A percentile compares a stretch with the other conserved stretches of the same genome.
These are phyloP conservation scores for Phialocephala subalpina DNA, from an alignment of 2,329 filamentous ascomycete species.

Conservation along the genomic window DNA sequence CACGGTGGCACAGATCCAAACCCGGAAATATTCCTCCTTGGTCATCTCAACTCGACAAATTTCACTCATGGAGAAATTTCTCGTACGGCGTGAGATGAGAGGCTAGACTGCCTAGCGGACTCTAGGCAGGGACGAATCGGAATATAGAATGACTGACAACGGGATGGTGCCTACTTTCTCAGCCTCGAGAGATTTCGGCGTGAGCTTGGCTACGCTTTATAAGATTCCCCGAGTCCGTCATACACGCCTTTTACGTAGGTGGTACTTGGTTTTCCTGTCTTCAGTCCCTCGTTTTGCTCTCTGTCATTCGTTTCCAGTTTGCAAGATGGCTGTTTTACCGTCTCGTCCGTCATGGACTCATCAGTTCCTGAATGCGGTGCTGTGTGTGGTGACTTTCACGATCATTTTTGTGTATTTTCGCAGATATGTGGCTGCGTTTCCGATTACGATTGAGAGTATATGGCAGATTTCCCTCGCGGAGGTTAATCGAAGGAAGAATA, in stretches of 20 bases:
- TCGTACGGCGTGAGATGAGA: neutral
- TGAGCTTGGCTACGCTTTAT: neutral
- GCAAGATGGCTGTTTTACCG: conserved; percentile 5
- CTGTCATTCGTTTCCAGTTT: conserved; percentile 1
- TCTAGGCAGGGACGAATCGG: neutral
- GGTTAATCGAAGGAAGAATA: conserved; percentile 29
- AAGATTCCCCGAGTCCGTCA: neutral
- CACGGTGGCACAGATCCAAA: neutral
- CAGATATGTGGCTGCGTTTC: conserved; percentile 22
- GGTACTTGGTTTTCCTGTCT: neutral
- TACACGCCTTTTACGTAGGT: conserved; percentile 5
- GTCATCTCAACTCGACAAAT: neutral
- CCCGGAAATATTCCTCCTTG: neutral
- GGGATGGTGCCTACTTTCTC: neutral
- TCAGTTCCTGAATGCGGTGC: conserved; percentile 22
- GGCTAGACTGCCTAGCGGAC: neutral
- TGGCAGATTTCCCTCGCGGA: conserved; percentile 32
- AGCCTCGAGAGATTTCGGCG: neutral
- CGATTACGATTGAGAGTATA: conserved; percentile 29
- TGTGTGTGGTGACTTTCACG: conserved; percentile 26
- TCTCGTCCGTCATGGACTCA: conserved; percentile 7
- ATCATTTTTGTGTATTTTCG: conserved; percentile 26
- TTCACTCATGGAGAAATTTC: neutral
- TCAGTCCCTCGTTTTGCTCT: conserved; percentile 6
- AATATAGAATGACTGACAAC: neutral